Conservation (phyloP, 768 basidiomycete genomes). For the Exsudoporus frostii region DNA sequence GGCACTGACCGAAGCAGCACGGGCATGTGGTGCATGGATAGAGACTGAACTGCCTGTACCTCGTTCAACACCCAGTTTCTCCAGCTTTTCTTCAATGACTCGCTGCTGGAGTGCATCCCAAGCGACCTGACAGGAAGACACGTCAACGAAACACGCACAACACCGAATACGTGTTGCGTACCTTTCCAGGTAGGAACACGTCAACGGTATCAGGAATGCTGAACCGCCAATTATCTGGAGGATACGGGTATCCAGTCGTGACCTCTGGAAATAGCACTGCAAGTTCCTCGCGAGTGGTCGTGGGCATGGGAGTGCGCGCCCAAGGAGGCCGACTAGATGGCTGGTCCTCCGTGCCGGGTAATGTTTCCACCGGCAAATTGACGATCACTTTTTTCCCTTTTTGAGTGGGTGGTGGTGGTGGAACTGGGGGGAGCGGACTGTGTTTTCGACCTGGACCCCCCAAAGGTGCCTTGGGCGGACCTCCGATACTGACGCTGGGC, state of each 20-base stretch:
- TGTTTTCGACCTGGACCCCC: conserved; percentile 78
- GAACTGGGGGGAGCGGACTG: conserved; percentile 53
- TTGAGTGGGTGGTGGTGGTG: conserved; percentile 31
- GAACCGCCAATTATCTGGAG: conserved; percentile 59
- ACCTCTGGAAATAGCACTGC: conserved; percentile 32
- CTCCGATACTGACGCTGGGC: conserved; percentile 68
- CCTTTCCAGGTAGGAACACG: conserved; percentile 82
- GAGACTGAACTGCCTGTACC: conserved; percentile 49
- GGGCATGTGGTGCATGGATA: conserved; percentile 72
- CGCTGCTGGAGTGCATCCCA: conserved; percentile 73
- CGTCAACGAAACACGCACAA: conserved; percentile 5
- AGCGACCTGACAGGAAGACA: conserved; percentile 44
- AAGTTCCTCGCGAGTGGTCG: conserved; percentile 32
- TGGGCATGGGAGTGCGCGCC: conserved; percentile 56
- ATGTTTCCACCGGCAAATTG: conserved; percentile 71
- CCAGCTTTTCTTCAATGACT: conserved; percentile 77
- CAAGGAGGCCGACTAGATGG: conserved; percentile 47
- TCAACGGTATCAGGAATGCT: conserved; percentile 67
- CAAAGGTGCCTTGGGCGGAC: conserved; percentile 83
- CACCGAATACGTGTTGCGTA: conserved; percentile 29
- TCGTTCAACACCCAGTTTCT: conserved; percentile 75
- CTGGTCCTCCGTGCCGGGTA: conserved; percentile 35
- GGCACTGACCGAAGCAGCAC: conserved; percentile 75
- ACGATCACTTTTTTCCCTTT: conserved; percentile 69
- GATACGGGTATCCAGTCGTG: conserved; percentile 52